Evolutionary conservation across 805 yeast genomes (phyloP).

Genomic region (Saccharomycopsis sp.): DNA sequence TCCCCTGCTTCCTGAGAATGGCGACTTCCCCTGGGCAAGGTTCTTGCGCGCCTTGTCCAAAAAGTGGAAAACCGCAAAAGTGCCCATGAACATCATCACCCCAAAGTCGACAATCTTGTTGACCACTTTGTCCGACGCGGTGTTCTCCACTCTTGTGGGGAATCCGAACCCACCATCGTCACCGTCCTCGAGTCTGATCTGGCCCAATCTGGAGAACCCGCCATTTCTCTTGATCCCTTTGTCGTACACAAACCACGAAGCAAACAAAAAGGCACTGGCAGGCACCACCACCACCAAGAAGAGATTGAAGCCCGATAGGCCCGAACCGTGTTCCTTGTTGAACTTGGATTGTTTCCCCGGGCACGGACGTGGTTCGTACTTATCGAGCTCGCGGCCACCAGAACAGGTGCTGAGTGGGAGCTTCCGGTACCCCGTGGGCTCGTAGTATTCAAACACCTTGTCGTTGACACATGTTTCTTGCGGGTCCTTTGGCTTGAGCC

Average conservation of each 20-base stretch:
- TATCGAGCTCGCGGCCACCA: conserved; percentile 69
- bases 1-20: neutral
- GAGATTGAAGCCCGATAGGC: conserved; percentile 47
- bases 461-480: conserved; percentile 46
- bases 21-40: conserved; percentile 3
- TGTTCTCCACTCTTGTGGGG: conserved; percentile 53
- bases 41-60: conserved; percentile 2
- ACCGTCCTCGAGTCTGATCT: conserved; percentile 74
- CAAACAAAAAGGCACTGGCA: conserved; percentile 37
- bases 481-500: conserved; percentile 59
- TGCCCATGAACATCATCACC: conserved; percentile 36
- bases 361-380: conserved; percentile 60
- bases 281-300: conserved; percentile 51
- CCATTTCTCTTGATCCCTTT: conserved; percentile 75
- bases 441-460: conserved; percentile 59
- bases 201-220: conserved; percentile 71
- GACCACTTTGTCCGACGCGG: conserved; percentile 47
- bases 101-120: conserved; percentile 54
- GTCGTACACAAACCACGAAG: conserved; percentile 69
- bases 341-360: conserved; percentile 78
- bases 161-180: conserved; percentile 30
- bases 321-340: conserved; percentile 38
- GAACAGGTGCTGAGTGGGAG: conserved; percentile 79
- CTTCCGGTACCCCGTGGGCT: conserved; percentile 87
- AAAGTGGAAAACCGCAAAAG: conserved; percentile 20